A percentile compares a stretch with the other conserved stretches of the same genome.
These are phyloP conservation scores for Reutealis trisperma DNA, from an alignment of 345 rosid genomes.

Conservation along the genomic window DNA sequence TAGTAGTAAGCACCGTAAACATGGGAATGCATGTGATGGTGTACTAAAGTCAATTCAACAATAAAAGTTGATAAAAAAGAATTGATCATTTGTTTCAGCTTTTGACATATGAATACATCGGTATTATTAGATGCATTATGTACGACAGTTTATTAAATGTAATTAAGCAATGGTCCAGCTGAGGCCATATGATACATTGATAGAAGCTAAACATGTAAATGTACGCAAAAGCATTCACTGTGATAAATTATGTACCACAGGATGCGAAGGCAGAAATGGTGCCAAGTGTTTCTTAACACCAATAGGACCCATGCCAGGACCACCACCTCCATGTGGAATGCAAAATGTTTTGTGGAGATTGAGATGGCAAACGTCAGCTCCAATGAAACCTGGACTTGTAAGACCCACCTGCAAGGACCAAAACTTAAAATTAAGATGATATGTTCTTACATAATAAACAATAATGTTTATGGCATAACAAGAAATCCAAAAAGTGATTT, in stretches of 20 bases:
- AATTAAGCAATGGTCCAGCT: conserved; percentile 1
- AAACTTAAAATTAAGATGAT: neutral
- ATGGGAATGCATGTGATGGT: neutral
- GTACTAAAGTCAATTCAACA: neutral
- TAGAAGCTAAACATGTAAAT: conserved; percentile 6
- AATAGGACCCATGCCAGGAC: conserved; percentile 99
- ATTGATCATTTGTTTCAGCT: neutral
- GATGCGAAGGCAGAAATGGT: conserved; percentile 95
- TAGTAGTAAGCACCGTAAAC: conserved; percentile 15
- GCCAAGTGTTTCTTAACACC: conserved; percentile 98
- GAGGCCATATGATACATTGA: neutral
- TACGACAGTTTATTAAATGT: neutral
- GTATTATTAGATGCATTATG: neutral
- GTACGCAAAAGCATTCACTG: neutral
- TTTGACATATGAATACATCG: neutral
- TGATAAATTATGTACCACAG: conserved; percentile 62
- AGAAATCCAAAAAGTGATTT: neutral
- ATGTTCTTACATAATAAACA: neutral
- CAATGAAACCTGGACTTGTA: conserved; percentile 97
- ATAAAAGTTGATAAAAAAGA: neutral
- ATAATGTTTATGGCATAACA: neutral
- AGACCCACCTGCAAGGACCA: conserved; percentile 68
- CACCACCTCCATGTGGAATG: conserved; percentile 99
- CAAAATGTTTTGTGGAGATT: conserved; percentile 99
- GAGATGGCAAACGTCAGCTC: conserved; percentile 99